Base-by-base conservation (phyloP, 192 early-diverging fungal species). In the Backusella luteola region DNA sequence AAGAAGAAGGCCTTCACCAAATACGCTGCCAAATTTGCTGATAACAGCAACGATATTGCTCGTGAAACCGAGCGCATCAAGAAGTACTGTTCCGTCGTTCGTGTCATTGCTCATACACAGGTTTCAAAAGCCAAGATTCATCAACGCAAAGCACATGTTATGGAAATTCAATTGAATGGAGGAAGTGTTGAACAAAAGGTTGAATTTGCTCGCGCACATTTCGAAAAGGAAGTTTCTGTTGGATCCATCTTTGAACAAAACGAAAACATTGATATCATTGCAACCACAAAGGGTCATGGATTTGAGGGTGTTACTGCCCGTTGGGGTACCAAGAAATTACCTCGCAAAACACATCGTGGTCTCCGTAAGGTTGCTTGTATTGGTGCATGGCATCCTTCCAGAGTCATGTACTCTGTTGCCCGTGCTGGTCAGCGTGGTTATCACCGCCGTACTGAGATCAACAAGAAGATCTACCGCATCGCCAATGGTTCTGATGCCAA, bases 1-100 rank as follows among this genome's bases (percentile, higher is more conserved):
- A 99, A 99, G 95, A 97, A 97, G 89, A 99, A 99, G 95, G 98
- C 97, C 39, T 99, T 96, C 92, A 99, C 97, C 90, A 97, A 97
- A 90, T 98, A 98, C 89, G 92, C 96, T 83, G 91, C 95, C 90
- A 98, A 98, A 90, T 94, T 97, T 89, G 87, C 96, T 69, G 91
- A 95, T 34, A 94, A 91, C 77, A 63, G 87, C 82, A 93, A 93
- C 90, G 91, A 94, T 80, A 93, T 99, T 80, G 85, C 89, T 74
- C 92, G 91, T 81, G 96, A 99, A 87, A 87, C 97, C 52, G 96
- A 96, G 89, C 92, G 98, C 82, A 99, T 99, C 90, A 96, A 95
- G 91, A 99, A 99, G 93, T 99, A 99, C 94, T 95, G 95, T 91
- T 90, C 92, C 75, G 92, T 96, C 77, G 96, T 99, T 75, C 96